Evolutionary conservation across 2,329 filamentous ascomycete genomes (phyloP), one percentile per base, ranked within the genome.

Genomic region (Phaeomoniella chlamydospora): DNA sequence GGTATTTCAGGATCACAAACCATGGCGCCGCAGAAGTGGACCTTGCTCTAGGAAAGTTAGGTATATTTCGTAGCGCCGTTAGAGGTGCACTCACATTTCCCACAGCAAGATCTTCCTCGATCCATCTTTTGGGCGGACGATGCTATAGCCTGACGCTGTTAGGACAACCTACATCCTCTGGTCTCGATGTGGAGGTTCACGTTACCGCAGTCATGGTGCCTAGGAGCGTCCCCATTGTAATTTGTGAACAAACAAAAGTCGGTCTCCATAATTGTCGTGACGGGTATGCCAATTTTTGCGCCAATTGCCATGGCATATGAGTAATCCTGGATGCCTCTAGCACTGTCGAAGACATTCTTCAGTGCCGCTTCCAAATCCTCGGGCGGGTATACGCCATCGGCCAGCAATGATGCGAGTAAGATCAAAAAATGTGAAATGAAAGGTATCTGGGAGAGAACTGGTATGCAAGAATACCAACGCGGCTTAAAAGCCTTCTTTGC

Each of bases 181-280:
- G 39, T 32, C 34, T 31, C 29, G 10, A 39, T 12, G 19, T 31
- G 26, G 22, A 15, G 16, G 31, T 13, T 32, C 12, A 37, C 15
- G 26, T 3, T 32, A 39, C 38, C 34, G 16, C 5, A 40, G 37
- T 40, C 35, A 26, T 39, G n/a, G 18, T 18, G 22, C 33, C 36
- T 3, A 16, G n/a, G 9, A 26, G 36, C 36, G 9, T 14, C 19
- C 12, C 46, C 39, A 35, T 48, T 48, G 34, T 48, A 49, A 34
- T 49, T 49, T 9, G 43, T 44, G 29, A 48, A 47, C 39, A 48
- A 29, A n/a, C n/a, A n/a, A 18, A 40, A 41, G 6, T 29, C 13
- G 11, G 15, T 35, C 31, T 38, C 35, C 5, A 33, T 36, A 34
- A 47, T 45, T 15, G 41, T 48, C 33, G 43, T 41, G 15, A 37